Evolutionary conservation across 208 protist genomes (phyloP).

Genomic region (Crithidia thermophila): DNA sequence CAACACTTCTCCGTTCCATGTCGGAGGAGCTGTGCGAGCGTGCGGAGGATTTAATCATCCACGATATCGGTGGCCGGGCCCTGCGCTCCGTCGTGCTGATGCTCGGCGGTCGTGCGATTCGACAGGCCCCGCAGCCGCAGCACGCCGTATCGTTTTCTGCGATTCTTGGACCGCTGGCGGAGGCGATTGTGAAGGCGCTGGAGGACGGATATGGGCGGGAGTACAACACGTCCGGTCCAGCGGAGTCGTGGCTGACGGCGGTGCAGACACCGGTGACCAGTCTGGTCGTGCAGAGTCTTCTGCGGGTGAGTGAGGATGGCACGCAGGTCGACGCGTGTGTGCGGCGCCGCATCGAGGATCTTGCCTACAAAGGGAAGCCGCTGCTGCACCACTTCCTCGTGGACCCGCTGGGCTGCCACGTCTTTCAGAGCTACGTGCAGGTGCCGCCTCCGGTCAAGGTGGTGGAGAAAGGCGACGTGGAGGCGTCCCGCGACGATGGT

Average conservation of each 20-base stretch:
- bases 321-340: conserved; percentile 47
- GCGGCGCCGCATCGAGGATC: conserved; percentile 53
- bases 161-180: conserved; percentile 48
- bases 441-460: conserved; percentile 51
- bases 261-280: conserved; percentile 69
- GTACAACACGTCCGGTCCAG: conserved; percentile 29
- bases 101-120: conserved; percentile 77
- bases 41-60: conserved; percentile 63
- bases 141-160: conserved; percentile 45
- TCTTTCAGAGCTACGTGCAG: conserved; percentile 86
- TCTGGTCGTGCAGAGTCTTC: conserved; percentile 84
- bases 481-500: conserved; percentile 5
- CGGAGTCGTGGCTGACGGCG: conserved; percentile 78
- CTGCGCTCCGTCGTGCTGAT: conserved; percentile 82
- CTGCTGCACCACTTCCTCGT: conserved; percentile 67
- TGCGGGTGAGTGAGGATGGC: conserved; percentile 67
- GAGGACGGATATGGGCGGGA: conserved; percentile 58
- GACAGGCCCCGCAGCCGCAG: conserved; percentile 53
- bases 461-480: conserved; percentile 45
- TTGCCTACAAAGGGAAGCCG: conserved; percentile 44
- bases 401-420: conserved; percentile 74
- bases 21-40: conserved; percentile 75
- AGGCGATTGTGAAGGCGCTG: conserved; percentile 51
- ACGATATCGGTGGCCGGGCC: conserved; percentile 76
- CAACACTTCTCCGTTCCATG: conserved; percentile 68